Evolutionary conservation across 495 filamentous ascomycete genomes (phyloP).

Genomic region (Penicillium angulare): DNA sequence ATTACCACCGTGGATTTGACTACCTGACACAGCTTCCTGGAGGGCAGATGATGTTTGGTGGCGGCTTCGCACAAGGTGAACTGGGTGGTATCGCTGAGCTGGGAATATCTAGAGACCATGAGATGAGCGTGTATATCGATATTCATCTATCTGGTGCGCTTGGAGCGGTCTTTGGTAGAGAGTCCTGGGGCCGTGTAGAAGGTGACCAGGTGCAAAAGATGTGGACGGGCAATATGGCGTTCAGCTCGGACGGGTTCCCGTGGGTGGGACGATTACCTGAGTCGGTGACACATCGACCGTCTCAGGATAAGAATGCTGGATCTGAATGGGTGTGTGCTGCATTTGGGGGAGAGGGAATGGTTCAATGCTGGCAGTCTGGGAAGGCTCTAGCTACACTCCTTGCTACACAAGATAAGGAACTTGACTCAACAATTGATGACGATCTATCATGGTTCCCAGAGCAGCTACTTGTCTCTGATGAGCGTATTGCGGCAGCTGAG

Average conservation of each 20-base stretch:
- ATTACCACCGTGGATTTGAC: slow-evolving; percentile 67
- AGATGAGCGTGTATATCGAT: slow-evolving; percentile 30
- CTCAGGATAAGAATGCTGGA: slow-evolving; percentile 21
- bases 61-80: slow-evolving; percentile 51
- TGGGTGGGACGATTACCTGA: slow-evolving; percentile 70
- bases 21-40: slow-evolving; percentile 70
- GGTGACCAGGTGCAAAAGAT: slow-evolving; percentile 55
- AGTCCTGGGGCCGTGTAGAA: slow-evolving; percentile 31
- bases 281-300: slow-evolving; percentile 33
- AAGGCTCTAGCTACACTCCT: slow-evolving; percentile 67
- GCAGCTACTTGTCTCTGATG: slow-evolving; percentile 45
- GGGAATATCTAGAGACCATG: slow-evolving; percentile 27
- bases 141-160: slow-evolving; percentile 33
- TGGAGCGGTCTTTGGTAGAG: slow-evolving; percentile 27
- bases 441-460: slow-evolving; percentile 42
- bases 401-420: slow-evolving; percentile 30
- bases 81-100: slow-evolving; percentile 50
- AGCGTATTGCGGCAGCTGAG: slow-evolving; percentile 26
- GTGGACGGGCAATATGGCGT: slow-evolving; percentile 87
- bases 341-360: slow-evolving; percentile 81
- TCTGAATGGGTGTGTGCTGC: slow-evolving; percentile 58
- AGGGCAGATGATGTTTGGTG: slow-evolving; percentile 65
- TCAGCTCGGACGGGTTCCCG: slow-evolving; percentile 63
- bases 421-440: slow-evolving; percentile 15
- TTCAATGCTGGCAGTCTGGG: slow-evolving; percentile 67